Conservation (phyloP, 176 grass and related monocot genomes). For the Luzula sylvatica region DNA sequence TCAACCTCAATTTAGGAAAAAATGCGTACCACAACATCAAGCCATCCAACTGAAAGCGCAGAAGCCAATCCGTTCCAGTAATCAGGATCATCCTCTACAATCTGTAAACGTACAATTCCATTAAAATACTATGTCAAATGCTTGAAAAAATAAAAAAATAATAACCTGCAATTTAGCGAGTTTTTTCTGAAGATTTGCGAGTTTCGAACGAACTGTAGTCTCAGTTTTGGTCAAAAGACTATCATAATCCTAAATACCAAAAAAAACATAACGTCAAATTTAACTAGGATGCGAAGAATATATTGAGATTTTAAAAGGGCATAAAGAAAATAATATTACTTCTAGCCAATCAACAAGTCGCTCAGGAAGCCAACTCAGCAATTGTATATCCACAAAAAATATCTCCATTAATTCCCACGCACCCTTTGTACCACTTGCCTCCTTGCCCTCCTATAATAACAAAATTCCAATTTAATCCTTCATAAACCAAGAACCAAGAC, state of each 20-base stretch:
- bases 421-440: slow-evolving; percentile 62
- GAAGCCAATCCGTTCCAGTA: slow-evolving; percentile 84
- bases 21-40: slow-evolving; percentile 90
- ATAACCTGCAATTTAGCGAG: slow-evolving; percentile 60
- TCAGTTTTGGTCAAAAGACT: slow-evolving; percentile 46
- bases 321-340: slow-evolving; percentile 51
- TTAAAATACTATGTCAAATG: slow-evolving; percentile 18
- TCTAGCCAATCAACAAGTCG: slow-evolving; percentile 96
- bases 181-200: slow-evolving; percentile 62
- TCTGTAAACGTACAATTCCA: slow-evolving; percentile 21
- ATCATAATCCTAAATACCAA: slow-evolving; percentile 83
- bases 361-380: slow-evolving; percentile 84
- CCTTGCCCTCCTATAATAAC: slow-evolving; percentile 38
- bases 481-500: slow-evolving; percentile 5
- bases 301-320: not conserved
- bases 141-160: slow-evolving; percentile 8
- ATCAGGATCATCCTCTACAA: slow-evolving; percentile 73
- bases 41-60: slow-evolving; percentile 91
- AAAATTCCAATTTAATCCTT: slow-evolving; percentile 6
- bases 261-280: slow-evolving; percentile 17
- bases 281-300: slow-evolving; percentile 7
- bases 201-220: slow-evolving; percentile 38
- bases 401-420: slow-evolving; percentile 96
- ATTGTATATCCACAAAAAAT: slow-evolving; percentile 89
- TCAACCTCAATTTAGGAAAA: not conserved